Base-by-base conservation (phyloP, 2,329 filamentous ascomycete genomes). In the Cadophora sp. region DNA sequence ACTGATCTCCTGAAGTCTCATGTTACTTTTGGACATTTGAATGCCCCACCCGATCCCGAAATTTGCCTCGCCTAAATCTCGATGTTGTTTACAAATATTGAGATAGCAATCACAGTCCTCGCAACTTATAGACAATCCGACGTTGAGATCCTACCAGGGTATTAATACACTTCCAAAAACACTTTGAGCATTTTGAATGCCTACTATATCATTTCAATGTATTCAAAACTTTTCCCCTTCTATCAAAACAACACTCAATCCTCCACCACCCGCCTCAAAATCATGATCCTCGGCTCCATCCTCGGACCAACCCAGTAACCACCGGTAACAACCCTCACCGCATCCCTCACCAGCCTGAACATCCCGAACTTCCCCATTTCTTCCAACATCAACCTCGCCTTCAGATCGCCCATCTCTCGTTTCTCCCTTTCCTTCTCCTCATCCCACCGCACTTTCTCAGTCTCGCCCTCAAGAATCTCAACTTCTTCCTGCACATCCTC, bases 301-400 rank as follows among this genome's bases (percentile, higher is more conserved):
- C 83, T 82, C 27, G 88, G 88, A 0, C 89, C 89, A 72, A 87
- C 72, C 88, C 89, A 91, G 86, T 87, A 90, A 0, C 89, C 89
- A 1, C 87, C 83, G 0, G 86, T 89, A 5, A 76, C 60, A 51
- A 79, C 70, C 68, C 84, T 83, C 7, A 86, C 81, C 31, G 70
- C 73, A 65, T 78, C 73, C 67, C 74, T 75, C 37, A 77, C 63
- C 58, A 75, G 48, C 61, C 69, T 68, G 64, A 71, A 76, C n/a
- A 69, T 73, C 9, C 73, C 76, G 69, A 74, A 74, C 14, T 69
- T 67, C 19, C 71, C 72, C 71, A 76, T 74, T 71, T 77, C 69
- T 64, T 72, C 64, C 27, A 70, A 66, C 65, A 74, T 22, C 61
- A 73, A 65, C 46, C 62, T 72, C n/a, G 71, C 60, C 51, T 72